Evolutionary conservation across 2,329 filamentous ascomycete genomes (phyloP).

Genomic region (Calonectria hongkongensis): DNA sequence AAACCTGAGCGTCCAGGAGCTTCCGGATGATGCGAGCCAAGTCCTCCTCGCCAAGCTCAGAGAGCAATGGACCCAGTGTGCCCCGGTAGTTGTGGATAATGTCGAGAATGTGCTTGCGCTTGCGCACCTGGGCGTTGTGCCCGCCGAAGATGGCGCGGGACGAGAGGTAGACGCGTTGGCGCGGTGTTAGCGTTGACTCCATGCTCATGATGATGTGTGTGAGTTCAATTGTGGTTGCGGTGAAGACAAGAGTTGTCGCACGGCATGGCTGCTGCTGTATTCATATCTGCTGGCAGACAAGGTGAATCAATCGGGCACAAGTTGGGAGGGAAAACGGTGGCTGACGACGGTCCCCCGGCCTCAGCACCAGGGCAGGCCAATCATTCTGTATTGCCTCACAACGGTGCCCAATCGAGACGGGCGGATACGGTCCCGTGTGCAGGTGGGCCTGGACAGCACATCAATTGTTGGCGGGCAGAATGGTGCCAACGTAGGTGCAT

Average conservation of each 20-base stretch:
- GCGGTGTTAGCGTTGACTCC: neutral
- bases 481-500: slow-evolving; percentile 11
- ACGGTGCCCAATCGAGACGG: slow-evolving; percentile 14
- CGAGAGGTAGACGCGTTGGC: slow-evolving; percentile 23
- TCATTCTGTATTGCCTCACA: slow-evolving; percentile 1
- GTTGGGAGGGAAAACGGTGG: slow-evolving; percentile 19
- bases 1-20: slow-evolving; percentile 18
- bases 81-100: slow-evolving; percentile 4
- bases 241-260: neutral
- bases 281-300: neutral
- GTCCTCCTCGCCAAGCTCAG: slow-evolving; percentile 4
- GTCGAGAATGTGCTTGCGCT: slow-evolving; percentile 1
- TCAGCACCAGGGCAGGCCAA: slow-evolving; percentile 5
- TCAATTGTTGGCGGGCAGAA: slow-evolving; percentile 7
- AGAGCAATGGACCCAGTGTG: slow-evolving; percentile 2
- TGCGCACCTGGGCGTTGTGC: neutral
- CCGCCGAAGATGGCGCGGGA: slow-evolving; percentile 25
- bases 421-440: neutral
- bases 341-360: neutral
- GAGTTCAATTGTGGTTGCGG: too few relatives aligned
- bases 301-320: slow-evolving; percentile 7
- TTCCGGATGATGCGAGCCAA: slow-evolving; percentile 3
- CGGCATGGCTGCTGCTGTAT: neutral
- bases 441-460: slow-evolving; percentile 17
- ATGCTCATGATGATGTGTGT: neutral